Percentiles rank a stretch among this genome's conserved stretches.
Evolutionary conservation across 2,329 filamentous ascomycete species (phyloP).

Genomic region (Cordyceps fumosorosea): DNA sequence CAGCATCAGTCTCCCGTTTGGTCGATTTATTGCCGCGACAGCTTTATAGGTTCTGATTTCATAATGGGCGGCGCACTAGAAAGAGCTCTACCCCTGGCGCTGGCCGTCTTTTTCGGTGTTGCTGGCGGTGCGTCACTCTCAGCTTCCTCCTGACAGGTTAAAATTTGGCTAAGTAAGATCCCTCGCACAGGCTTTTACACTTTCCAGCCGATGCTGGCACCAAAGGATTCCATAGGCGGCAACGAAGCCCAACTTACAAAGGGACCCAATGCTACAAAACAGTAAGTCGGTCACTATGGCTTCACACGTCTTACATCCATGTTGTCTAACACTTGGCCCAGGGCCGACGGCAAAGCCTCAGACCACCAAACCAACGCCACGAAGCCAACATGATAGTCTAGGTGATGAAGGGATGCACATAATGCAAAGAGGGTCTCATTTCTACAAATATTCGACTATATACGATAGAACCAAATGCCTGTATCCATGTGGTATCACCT

Average conservation of each 20-base stretch:
- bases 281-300: background rate
- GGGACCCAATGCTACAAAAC: background rate
- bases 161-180: background rate
- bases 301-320: background rate
- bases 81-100: constrained; percentile 27
- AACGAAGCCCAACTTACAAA: background rate
- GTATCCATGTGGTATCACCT: background rate
- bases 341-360: background rate
- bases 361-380: background rate
- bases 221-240: constrained; percentile 1
- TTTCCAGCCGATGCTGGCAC: constrained; percentile 29
- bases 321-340: background rate
- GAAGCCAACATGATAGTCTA: constrained; percentile 2
- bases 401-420: background rate
- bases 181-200: constrained; percentile 28
- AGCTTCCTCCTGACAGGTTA: background rate
- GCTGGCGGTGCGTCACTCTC: constrained; percentile 26
- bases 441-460: background rate
- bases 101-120: constrained; percentile 32
- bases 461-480: background rate
- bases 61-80: constrained; percentile 25
- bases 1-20: background rate
- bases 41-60: background rate
- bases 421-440: background rate
- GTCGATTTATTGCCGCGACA: background rate